A percentile compares a stretch with the other conserved stretches of the same genome.
These are phyloP conservation scores for Brassica napus DNA, from an alignment of 345 rosid genomes.

Conservation along the genomic window DNA sequence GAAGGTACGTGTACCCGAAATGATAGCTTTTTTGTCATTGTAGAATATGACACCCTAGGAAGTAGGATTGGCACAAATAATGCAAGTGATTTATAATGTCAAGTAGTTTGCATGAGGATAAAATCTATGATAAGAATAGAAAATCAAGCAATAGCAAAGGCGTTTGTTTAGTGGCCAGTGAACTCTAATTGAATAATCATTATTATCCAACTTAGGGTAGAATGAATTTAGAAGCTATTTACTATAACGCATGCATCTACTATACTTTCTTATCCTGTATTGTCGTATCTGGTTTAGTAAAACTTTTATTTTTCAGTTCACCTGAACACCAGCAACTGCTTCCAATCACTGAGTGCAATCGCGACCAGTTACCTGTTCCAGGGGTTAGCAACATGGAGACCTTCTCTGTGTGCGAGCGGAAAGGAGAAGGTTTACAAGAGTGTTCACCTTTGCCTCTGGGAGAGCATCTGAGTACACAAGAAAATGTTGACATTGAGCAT, in stretches of 20 bases:
- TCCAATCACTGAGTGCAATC: conserved; percentile 52
- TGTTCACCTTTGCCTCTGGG: conserved; percentile 42
- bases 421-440: conserved; percentile 45
- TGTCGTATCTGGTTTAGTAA: conserved; percentile 16
- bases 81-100: not conserved
- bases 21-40: conserved; percentile 9
- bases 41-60: conserved; percentile 12
- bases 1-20: conserved; percentile 56
- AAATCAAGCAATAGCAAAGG: not conserved
- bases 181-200: conserved; percentile 10
- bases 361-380: conserved; percentile 46
- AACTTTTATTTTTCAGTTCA: conserved; percentile 52
- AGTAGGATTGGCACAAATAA: not conserved
- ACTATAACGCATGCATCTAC: conserved; percentile 2
- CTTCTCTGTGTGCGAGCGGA: conserved; percentile 35
- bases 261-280: conserved; percentile 15
- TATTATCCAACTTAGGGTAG: conserved; percentile 1
- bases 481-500: conserved; percentile 52
- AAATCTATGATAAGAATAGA: not conserved
- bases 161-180: conserved; percentile 14
- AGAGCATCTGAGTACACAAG: conserved; percentile 44
- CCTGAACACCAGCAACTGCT: conserved; percentile 56
- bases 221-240: conserved; percentile 20
- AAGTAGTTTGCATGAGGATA: conserved; percentile 18
- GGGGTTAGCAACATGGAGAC: conserved; percentile 50